These are phyloP conservation scores for Prototheca stagnorum DNA, from an alignment of 163 green algal genomes.

Conservation along the genomic window DNA sequence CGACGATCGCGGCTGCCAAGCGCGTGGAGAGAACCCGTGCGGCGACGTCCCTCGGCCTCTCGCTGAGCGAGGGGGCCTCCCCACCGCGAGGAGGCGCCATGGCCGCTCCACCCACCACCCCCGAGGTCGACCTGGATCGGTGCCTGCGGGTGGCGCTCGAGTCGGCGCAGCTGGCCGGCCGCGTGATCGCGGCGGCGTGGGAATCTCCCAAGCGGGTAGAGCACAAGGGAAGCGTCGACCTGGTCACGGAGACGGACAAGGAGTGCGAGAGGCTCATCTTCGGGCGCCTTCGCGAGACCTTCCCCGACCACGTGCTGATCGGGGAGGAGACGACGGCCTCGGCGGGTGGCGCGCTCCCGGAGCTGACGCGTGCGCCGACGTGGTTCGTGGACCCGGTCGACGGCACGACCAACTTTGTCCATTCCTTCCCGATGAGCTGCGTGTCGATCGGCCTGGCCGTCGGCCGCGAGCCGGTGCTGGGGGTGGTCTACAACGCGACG, in stretches of 20 bases:
- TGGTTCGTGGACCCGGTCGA: slow-evolving; percentile 75
- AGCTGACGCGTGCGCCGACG: slow-evolving; percentile 72
- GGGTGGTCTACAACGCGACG: slow-evolving; percentile 85
- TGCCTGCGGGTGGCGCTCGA: slow-evolving; percentile 26
- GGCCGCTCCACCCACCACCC: too few relatives aligned
- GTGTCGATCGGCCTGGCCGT: slow-evolving; percentile 78
- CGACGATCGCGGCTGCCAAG: too few relatives aligned
- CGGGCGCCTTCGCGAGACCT: slow-evolving; percentile 38
- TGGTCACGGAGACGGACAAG: slow-evolving; percentile 95
- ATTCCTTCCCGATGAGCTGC: slow-evolving; percentile 79
- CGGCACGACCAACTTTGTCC: slow-evolving; percentile 94
- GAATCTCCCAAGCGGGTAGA: slow-evolving; percentile 25
- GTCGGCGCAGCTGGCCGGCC: slow-evolving; percentile 31
- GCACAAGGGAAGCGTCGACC: slow-evolving; percentile 50
- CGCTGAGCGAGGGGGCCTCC: too few relatives aligned
- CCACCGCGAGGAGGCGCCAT: too few relatives aligned
- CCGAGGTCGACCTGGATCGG: slow-evolving; percentile 8
- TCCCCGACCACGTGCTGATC: slow-evolving; percentile 84
- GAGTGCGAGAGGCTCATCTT: slow-evolving; percentile 69
- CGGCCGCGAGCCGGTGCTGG: slow-evolving; percentile 47
- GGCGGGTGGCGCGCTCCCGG: slow-evolving; percentile 16
- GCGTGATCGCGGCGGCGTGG: slow-evolving; percentile 28
- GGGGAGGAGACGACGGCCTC: slow-evolving; percentile 67
- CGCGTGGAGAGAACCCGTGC: too few relatives aligned
- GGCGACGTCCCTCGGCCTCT: too few relatives aligned